These are phyloP conservation scores for Penicillium sclerotiorum DNA, from an alignment of 2,329 filamentous ascomycete species.

Conservation along the genomic window DNA sequence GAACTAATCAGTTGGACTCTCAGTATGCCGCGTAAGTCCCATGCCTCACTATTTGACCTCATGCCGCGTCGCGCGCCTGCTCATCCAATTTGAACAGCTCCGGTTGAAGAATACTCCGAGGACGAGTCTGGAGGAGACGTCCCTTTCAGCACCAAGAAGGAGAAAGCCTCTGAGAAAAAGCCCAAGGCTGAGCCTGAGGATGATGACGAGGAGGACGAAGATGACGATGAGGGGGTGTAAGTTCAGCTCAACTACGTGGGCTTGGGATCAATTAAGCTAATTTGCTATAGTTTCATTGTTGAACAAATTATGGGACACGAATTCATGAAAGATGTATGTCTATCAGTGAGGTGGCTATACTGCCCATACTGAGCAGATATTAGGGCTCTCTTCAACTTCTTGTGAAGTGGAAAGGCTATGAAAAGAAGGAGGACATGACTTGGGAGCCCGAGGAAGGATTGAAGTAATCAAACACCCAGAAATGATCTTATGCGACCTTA, in stretches of 20 bases:
- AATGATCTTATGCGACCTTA: too few relatives aligned
- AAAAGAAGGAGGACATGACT: constrained; percentile 46
- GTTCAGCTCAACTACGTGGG: constrained; percentile 10
- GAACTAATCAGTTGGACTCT: constrained; percentile 20
- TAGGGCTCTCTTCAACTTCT: constrained; percentile 43
- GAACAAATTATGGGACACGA: constrained; percentile 43
- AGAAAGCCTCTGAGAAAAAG: constrained; percentile 20
- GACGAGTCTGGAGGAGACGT: constrained; percentile 44
- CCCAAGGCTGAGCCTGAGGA: constrained; percentile 11
- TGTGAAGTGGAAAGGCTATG: constrained; percentile 54
- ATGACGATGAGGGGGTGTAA: constrained; percentile 39
- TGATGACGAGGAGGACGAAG: constrained; percentile 15
- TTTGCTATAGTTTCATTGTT: constrained; percentile 42
- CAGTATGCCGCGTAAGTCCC: constrained; percentile 46
- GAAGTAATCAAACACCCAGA: too few relatives aligned
- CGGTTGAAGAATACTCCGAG: constrained; percentile 38
- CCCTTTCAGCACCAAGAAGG: constrained; percentile 36
- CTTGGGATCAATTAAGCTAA: constrained; percentile 4
- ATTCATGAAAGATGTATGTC: constrained; percentile 39
- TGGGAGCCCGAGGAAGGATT: constrained; percentile 51
- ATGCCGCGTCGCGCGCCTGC: neutral
- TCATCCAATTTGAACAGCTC: constrained; percentile 24
- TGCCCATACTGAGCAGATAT: constrained; percentile 1
- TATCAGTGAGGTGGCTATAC: neutral
- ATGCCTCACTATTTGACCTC: constrained; percentile 9